Evolutionary conservation across 805 yeast species (phyloP).

Genomic region (Maudiozyma barnettii): DNA sequence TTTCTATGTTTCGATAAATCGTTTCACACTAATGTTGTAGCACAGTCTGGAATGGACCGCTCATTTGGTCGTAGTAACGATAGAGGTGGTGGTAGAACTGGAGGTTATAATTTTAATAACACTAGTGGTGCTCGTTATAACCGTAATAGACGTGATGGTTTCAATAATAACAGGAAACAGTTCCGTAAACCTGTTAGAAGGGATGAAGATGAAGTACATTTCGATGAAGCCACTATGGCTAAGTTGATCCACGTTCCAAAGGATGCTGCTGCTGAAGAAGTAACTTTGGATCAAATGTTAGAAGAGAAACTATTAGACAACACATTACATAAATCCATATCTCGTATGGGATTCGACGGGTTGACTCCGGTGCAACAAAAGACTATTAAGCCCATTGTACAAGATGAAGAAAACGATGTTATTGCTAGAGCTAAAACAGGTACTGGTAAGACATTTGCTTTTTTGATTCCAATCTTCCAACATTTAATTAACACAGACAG

Average conservation of each 20-base stretch:
- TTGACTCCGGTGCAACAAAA: constrained; percentile 64
- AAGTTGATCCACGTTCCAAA: constrained; percentile 13
- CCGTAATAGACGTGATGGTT: neutral
- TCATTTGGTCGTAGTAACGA: neutral
- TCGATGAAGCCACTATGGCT: constrained; percentile 9
- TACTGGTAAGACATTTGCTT: constrained; percentile 89
- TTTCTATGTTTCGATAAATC: too few species aligned
- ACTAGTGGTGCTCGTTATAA: neutral
- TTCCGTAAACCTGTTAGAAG: neutral
- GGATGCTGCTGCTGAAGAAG: constrained; percentile 7
- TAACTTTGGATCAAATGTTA: constrained; percentile 24
- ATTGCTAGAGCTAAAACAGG: constrained; percentile 92
- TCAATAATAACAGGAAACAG: neutral
- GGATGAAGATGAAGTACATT: constrained; percentile 7
- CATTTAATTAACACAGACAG: constrained; percentile 32
- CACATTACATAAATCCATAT: constrained; percentile 30
- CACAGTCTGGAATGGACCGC: neutral
- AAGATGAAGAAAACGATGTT: constrained; percentile 40
- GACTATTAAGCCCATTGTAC: constrained; percentile 49
- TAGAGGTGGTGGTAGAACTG: neutral
- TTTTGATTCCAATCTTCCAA: constrained; percentile 71
- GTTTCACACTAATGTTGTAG: neutral
- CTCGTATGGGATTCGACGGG: constrained; percentile 37
- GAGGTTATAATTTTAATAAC: neutral
- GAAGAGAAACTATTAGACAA: constrained; percentile 24